Evolutionary conservation across 208 protist genomes (phyloP).

Genomic region (Leishmania braziliensis): DNA sequence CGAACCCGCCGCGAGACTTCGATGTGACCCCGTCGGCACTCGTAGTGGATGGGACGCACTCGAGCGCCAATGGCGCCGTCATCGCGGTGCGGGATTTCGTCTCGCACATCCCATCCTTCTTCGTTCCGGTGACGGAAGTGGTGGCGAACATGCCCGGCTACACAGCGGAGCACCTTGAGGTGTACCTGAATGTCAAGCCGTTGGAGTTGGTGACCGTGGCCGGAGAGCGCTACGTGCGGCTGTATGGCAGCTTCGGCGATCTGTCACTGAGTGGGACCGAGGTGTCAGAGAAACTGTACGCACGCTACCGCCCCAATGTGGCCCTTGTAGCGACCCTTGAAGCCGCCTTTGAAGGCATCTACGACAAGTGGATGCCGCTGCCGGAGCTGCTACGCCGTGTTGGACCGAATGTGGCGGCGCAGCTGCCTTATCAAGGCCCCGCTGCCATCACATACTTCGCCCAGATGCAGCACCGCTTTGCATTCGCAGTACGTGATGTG

Average conservation of each 20-base stretch:
- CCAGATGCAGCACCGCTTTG: slow-evolving; percentile 91
- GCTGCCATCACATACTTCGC: slow-evolving; percentile 86
- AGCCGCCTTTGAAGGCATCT: slow-evolving; percentile 58
- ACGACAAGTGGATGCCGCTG: slow-evolving; percentile 83
- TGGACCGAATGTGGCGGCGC: slow-evolving; percentile 43
- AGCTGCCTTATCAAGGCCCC: slow-evolving; percentile 65
- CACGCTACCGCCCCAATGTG: slow-evolving; percentile 50
- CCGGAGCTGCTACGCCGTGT: slow-evolving; percentile 61
- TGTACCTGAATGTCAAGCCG: slow-evolving; percentile 62
- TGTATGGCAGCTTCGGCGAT: slow-evolving; percentile 76
- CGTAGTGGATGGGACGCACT: slow-evolving; percentile 19
- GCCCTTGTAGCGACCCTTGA: slow-evolving; percentile 39
- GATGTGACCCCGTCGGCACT: slow-evolving; percentile 62
- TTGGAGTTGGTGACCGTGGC: slow-evolving; percentile 74
- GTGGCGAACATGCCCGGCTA: slow-evolving; percentile 84
- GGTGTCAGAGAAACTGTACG: slow-evolving; percentile 57
- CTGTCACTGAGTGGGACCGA: slow-evolving; percentile 65
- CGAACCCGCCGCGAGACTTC: slow-evolving; percentile 77
- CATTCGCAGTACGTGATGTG: slow-evolving; percentile 57
- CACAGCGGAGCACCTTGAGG: slow-evolving; percentile 79
- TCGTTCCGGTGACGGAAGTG: slow-evolving; percentile 72
- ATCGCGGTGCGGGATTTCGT: slow-evolving; percentile 78
- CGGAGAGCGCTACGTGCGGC: slow-evolving; percentile 63
- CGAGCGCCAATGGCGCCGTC: slow-evolving; percentile 62
- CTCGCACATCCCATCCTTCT: slow-evolving; percentile 85